These are phyloP conservation scores for Xylaria arbuscula DNA, from an alignment of 2,329 filamentous ascomycete species.

Conservation along the genomic window DNA sequence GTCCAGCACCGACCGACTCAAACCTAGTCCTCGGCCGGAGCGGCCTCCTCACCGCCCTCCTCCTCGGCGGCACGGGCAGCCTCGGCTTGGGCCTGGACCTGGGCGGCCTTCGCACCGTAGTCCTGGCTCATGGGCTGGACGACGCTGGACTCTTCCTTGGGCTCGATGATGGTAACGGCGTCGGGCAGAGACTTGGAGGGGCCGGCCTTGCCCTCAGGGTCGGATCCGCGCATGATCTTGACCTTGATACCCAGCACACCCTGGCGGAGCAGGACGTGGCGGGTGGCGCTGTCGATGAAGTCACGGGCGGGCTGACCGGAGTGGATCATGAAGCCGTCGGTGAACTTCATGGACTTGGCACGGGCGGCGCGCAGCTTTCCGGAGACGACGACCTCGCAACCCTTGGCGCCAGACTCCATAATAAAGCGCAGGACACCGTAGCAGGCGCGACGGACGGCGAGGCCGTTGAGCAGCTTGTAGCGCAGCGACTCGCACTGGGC, in stretches of 20 bases:
- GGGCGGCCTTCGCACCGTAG: constrained; percentile 91
- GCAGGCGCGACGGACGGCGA: constrained; percentile 98
- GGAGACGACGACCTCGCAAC: constrained; percentile 99
- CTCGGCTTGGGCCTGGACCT: constrained; percentile 73
- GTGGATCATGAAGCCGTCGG: constrained; percentile 99
- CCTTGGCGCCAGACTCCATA: constrained; percentile 99
- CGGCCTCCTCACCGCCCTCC: constrained; percentile 65
- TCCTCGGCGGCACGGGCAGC: constrained; percentile 66
- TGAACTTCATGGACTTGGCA: constrained; percentile 99
- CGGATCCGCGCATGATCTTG: constrained; percentile 99
- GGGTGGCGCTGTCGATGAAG: constrained; percentile 98
- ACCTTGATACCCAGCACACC: constrained; percentile 99
- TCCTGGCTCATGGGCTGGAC: constrained; percentile 97
- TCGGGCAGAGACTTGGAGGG: constrained; percentile 98
- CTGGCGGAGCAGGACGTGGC: constrained; percentile 99
- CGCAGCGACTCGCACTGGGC: constrained; percentile 99
- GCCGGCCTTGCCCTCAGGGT: constrained; percentile 98
- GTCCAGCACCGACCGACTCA: constrained; percentile 54
- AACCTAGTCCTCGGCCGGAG: constrained; percentile 59
- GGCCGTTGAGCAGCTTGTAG: constrained; percentile 99
- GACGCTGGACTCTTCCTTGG: constrained; percentile 98
- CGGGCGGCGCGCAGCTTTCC: constrained; percentile 98
- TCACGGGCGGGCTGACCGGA: constrained; percentile 99
- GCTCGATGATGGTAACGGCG: constrained; percentile 99
- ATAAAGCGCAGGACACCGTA: constrained; percentile 99